Evolutionary conservation across 2,329 filamentous ascomycete species (phyloP).

Genomic region (Epichloe sylvatica): DNA sequence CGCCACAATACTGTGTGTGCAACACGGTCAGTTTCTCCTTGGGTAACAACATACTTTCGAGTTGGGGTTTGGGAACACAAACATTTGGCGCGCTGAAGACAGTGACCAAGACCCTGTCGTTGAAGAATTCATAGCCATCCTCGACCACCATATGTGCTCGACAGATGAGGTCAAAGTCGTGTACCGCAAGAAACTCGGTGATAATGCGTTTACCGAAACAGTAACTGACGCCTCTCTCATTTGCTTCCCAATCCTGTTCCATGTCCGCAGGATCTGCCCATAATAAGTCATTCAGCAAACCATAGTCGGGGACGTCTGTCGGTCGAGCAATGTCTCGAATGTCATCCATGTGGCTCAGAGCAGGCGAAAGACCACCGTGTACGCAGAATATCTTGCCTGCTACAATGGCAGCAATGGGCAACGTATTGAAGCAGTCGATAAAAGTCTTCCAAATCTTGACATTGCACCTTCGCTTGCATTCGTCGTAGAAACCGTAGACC

Average conservation of each 20-base stretch:
- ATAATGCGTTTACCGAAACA: constrained; percentile 98
- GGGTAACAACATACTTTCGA: not conserved
- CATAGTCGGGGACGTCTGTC: constrained; percentile 95
- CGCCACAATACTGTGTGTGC: constrained; percentile 74
- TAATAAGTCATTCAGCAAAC: constrained; percentile 81
- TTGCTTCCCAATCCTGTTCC: constrained; percentile 96
- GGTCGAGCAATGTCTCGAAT: constrained; percentile 91
- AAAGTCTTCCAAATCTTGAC: constrained; percentile 98
- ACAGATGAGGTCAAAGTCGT: constrained; percentile 96
- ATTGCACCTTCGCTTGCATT: constrained; percentile 91
- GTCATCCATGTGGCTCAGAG: constrained; percentile 92
- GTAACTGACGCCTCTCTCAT: constrained; percentile 92
- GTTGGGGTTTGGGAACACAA: constrained; percentile 27
- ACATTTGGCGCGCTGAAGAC: constrained; percentile 97
- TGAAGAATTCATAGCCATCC: constrained; percentile 98
- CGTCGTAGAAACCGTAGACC: constrained; percentile 95
- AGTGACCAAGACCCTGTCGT: constrained; percentile 83
- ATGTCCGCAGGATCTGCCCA: constrained; percentile 98
- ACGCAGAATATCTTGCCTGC: constrained; percentile 97
- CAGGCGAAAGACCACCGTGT: constrained; percentile 85
- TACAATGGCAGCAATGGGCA: constrained; percentile 92
- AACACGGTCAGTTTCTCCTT: not conserved
- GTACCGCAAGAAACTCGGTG: constrained; percentile 81
- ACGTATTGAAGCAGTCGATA: constrained; percentile 87
- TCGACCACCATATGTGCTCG: constrained; percentile 98